Evolutionary conservation across 768 basidiomycete species (phyloP).

Genomic region (Leccinum sublutescens): DNA sequence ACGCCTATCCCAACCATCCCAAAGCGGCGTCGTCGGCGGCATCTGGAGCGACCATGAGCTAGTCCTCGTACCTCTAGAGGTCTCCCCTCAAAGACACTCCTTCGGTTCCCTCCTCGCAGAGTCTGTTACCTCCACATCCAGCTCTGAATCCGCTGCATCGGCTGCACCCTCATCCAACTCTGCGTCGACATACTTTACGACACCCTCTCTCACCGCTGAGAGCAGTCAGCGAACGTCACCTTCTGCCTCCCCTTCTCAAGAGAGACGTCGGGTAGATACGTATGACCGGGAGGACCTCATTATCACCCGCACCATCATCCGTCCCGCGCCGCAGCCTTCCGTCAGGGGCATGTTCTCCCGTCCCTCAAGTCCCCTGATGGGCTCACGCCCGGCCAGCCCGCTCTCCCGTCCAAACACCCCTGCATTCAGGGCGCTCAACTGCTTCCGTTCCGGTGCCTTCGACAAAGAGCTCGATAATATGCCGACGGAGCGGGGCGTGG

Average conservation of each 20-base stretch:
- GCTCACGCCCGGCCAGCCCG: slow-evolving; percentile 27
- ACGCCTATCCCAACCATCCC: slow-evolving; percentile 21
- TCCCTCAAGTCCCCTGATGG: slow-evolving; percentile 28
- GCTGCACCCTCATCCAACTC: slow-evolving; percentile 3
- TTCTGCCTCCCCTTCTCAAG: slow-evolving; percentile 8
- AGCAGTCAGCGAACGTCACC: slow-evolving; percentile 2
- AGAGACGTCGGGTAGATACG: slow-evolving; percentile 23
- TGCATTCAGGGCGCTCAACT: slow-evolving; percentile 31
- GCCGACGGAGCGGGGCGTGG: slow-evolving; percentile 20
- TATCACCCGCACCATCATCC: slow-evolving; percentile 39
- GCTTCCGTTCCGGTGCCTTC: slow-evolving; percentile 34
- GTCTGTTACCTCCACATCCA: slow-evolving; percentile 11
- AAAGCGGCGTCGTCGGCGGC: slow-evolving; percentile 26
- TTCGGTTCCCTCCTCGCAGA: slow-evolving; percentile 16
- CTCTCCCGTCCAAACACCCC: slow-evolving; percentile 24
- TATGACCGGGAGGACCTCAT: slow-evolving; percentile 32
- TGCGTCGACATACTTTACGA: slow-evolving; percentile 25
- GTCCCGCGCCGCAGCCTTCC: slow-evolving; percentile 30
- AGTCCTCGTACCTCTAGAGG: slow-evolving; percentile 32
- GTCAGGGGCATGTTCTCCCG: slow-evolving; percentile 28
- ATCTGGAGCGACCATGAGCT: slow-evolving; percentile 36
- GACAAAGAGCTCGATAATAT: slow-evolving; percentile 31
- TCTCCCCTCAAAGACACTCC: slow-evolving; percentile 19
- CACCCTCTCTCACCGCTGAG: slow-evolving; percentile 16
- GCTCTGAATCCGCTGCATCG: slow-evolving; percentile 13